Base-by-base conservation (phyloP, 163 green algal genomes). In the Smithsoniella earleae region DNA sequence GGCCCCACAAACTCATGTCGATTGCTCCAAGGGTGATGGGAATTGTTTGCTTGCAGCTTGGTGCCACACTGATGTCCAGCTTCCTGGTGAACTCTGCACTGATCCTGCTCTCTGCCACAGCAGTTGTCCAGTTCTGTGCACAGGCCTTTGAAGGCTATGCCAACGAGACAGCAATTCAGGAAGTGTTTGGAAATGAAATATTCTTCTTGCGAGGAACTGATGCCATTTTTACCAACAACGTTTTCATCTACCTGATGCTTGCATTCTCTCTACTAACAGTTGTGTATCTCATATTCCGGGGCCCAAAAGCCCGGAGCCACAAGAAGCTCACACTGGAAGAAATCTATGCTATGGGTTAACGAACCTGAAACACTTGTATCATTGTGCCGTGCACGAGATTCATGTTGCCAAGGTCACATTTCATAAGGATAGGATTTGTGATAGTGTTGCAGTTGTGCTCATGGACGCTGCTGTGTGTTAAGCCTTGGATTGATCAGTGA, bases 51-150 rank as follows among this genome's bases (percentile, higher is more conserved):
- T 10, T 69, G 58, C 72, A 79, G 16, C 62, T 74, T 3, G 88
- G 88, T 20, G 87, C 77, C 43, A 98, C 94, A 3, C 78, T 97
- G 64, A 97, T 97, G 90, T 91, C 78, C 80, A 87, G 80, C 38
- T 92, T 98, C 80, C 87, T 98, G 2, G 96, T 98, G 83, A 98
- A 98, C 82, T 85, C 87, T 1, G 91, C 82, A 10, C 81, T 98
- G 38, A 91, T 98, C 45, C 80, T 98, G 77, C 79, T 95, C 30
- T 88, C 89, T 74, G 85, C 81, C 36, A 86, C 84, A n/a, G 92
- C 93, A 33, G 83, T 91, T 36, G 88, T 97, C 62, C 93, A 97
- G 79, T 98, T 98, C 78, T 96, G 87, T 77, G 80, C 91, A 1
- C 75, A 86, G 49, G 92, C 90, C 0, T 98, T 98, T 81, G 83